Evolutionary conservation across 2,329 filamentous ascomycete species (phyloP).

Genomic region (Didymella lethalis): DNA sequence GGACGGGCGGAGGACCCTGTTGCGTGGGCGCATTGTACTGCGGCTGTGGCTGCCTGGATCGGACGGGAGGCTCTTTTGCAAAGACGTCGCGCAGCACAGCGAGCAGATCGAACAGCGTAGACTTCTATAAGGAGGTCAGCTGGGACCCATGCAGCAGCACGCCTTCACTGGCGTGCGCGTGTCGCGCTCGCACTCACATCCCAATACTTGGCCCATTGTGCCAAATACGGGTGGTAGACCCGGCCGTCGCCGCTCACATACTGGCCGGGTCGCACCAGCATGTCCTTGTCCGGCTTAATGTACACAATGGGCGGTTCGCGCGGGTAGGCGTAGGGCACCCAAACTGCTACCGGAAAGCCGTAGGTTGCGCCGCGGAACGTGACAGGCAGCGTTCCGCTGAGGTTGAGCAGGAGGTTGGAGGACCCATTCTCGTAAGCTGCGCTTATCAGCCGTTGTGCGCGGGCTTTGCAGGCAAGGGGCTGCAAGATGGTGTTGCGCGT

Average conservation of each 20-base stretch:
- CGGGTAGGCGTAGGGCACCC: conserved; percentile 92
- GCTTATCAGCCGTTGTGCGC: conserved; percentile 31
- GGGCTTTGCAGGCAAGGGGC: neutral
- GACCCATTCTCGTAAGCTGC: conserved; percentile 87
- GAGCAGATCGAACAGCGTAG: conserved; percentile 82
- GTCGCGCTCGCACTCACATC: conserved; percentile 73
- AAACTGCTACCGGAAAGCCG: conserved; percentile 89
- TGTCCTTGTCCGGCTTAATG: conserved; percentile 85
- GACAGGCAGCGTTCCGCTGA: conserved; percentile 90
- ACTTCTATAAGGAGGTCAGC: conserved; percentile 66
- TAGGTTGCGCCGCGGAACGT: conserved; percentile 88
- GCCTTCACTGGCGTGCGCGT: neutral
- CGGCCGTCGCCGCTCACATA: conserved; percentile 93
- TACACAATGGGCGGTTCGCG: conserved; percentile 85
- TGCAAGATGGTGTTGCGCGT: conserved; percentile 3
- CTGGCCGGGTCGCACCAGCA: conserved; percentile 90
- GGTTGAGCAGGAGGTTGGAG: conserved; percentile 84
- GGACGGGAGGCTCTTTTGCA: conserved; percentile 91
- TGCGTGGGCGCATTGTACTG: conserved; percentile 49
- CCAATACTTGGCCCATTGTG: conserved; percentile 87
- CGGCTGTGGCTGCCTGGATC: conserved; percentile 64
- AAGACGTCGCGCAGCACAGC: conserved; percentile 86
- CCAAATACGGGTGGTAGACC: conserved; percentile 94
- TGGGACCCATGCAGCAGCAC: neutral
- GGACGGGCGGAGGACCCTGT: conserved; percentile 58